Evolutionary conservation across 306 rosid species (phyloP), one percentile per base, ranked within the genome.

Genomic region (Vicia sativa): DNA sequence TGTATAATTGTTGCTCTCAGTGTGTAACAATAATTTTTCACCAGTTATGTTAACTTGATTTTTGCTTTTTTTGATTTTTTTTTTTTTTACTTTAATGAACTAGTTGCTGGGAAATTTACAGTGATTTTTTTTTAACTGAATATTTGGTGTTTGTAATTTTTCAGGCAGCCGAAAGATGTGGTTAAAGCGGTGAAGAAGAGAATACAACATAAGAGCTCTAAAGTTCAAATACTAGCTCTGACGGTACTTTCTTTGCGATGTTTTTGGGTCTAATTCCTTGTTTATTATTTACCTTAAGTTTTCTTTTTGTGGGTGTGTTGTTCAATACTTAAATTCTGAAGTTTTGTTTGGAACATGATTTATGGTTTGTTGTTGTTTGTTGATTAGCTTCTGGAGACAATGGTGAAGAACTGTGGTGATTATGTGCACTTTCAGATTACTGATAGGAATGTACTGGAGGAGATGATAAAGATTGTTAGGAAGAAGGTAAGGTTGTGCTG

Each of bases 401-500:
- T 95, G 99, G 99, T 95, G 77, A 95, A 95, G 92, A 95, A 95
- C 76, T 95, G 97, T 70, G 99, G 99, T 79, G 97, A 95, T 34
- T 76, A 71, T 68, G 85, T 88, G 72, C 99, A 95, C 81, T 84
- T 81, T 65, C 99, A 95, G 83, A 91, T 95, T 81, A 91, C 89
- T 9, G 99, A 95, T 79, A 86, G 86, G 82, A 85, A 85, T 73
- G 14, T 95, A 68, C 72, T 95, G 65, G 99, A 87, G 50, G 99
- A 95, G 85, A 90, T 95, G 99, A 81, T 85, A 67, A 95, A 95
- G 86, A 84, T 90, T 31, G 95, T 95, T 64, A 88, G 77, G 83
- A 95, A 95, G 87, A 95, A 88, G 99, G 99, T 90, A 79, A 71
- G 85, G 56, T 55, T 62, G 70, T 41, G 18, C 48, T 52, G 25